Evolutionary conservation across 495 filamentous ascomycete species (phyloP).

Genomic region (Hypoxylon lienhwacheense): DNA sequence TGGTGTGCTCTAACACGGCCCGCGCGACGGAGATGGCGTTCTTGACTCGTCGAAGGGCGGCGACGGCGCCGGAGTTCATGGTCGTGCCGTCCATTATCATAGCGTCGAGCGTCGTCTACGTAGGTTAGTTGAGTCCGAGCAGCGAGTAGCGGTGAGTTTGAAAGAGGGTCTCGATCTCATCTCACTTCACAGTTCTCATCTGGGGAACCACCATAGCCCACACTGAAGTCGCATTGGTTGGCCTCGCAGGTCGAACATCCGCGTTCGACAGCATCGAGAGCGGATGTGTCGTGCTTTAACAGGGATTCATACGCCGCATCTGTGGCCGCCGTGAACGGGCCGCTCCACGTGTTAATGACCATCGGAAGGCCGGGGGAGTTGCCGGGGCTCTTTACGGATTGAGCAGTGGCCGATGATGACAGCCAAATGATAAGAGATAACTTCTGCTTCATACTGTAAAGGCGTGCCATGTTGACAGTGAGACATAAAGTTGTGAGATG

Average conservation of each 20-base stretch:
- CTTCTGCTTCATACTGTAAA: background rate
- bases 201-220: constrained; percentile 52
- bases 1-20: constrained; percentile 48
- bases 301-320: constrained; percentile 50
- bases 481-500: background rate
- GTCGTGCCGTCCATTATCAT: constrained; percentile 50
- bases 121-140: background rate
- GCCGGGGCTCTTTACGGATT: constrained; percentile 1
- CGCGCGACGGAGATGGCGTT: constrained; percentile 50
- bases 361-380: constrained; percentile 45
- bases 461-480: constrained; percentile 12
- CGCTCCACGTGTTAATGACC: constrained; percentile 52
- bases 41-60: constrained; percentile 47
- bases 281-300: constrained; percentile 30
- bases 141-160: background rate
- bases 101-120: constrained; percentile 50
- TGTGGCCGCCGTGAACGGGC: constrained; percentile 50
- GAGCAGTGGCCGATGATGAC: constrained; percentile 6
- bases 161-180: no score
- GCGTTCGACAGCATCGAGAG: constrained; percentile 48
- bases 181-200: constrained; percentile 50
- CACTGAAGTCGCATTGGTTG: constrained; percentile 50
- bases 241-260: constrained; percentile 51
- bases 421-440: constrained; percentile 15
- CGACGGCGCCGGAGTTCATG: constrained; percentile 51